Base-by-base conservation (phyloP, 495 filamentous ascomycete genomes). In the Aspergillus diversus region DNA sequence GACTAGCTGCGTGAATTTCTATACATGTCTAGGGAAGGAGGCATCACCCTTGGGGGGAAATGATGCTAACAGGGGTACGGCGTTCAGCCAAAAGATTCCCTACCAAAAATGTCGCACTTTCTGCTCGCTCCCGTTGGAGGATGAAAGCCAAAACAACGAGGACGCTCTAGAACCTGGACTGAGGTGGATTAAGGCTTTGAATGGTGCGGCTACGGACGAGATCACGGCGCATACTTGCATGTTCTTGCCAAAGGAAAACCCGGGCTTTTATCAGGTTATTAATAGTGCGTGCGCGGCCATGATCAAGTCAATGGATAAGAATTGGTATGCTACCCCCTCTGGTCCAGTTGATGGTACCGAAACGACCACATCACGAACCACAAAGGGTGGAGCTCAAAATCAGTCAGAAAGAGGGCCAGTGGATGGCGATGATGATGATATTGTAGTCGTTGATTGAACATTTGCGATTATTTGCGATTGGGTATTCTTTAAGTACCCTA, bases 171-270 rank as follows among this genome's bases (percentile, higher is more conserved):
- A 63, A 34, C 68, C 61, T 47, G 79, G 77, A 7, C 63, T 81
- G 39, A 78, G 80, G 63, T 93, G 89, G 86, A 75, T 80, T 57
- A 84, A 84, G 61, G 87, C 87, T 13, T 78, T 91, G 52, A 99
- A 98, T 74, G 84, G 93, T 61, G 86, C 83, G 69, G 91, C 89
- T 3, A 76, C 62, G 33, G 92, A 97, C 61, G 95, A 99, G 78
- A 85, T 86, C 7, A 77, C 78, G 64, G 94, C 96, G 12, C 95
- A 98, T 79, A 88, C 90, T 77, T 84, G 83, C 53, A 97, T 98
- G 92, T 98, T 98, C 66, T 79, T 86, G 57, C 84, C 88, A 7
- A 89, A 84, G 67, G 83, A 90, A 43, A 97, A 98, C 71, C 90
- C 92, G 11, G 90, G 85, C 13, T 97, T 92, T 66, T 82, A 85